phyloP scores from a whole-genome alignment of 768 basidiomycete species.

The Tulasnella sp. region DNA sequence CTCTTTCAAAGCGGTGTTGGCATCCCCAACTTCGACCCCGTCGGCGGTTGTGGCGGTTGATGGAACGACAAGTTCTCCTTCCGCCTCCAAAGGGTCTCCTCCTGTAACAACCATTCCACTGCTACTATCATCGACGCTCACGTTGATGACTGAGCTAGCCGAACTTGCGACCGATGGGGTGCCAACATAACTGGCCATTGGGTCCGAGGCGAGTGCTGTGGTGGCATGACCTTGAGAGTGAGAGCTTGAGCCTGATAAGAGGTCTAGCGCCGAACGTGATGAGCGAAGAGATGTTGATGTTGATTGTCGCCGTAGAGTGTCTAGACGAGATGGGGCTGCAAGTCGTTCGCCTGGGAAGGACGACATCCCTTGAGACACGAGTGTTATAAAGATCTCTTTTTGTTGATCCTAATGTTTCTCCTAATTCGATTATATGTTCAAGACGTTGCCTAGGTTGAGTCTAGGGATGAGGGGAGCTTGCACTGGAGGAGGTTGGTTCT shows the following conservation, averaged over 20 bases:
- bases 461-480: background rate
- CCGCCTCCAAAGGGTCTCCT: constrained; percentile 8
- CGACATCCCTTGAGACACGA: background rate
- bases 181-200: background rate
- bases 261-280: background rate
- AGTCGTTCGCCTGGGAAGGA: constrained; percentile 1
- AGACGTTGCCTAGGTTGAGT: no score
- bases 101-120: background rate
- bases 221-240: background rate
- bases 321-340: background rate
- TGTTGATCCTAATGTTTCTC: background rate
- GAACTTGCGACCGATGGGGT: background rate
- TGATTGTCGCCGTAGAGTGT: background rate
- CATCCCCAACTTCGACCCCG: constrained; percentile 13
- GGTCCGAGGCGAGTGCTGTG: background rate
- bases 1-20: constrained; percentile 13
- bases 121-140: background rate
- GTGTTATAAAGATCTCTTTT: background rate
- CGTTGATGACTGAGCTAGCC: background rate
- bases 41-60: background rate
- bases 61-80: constrained; percentile 7
- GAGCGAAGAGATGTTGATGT: background rate
- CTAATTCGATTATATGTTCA: background rate
- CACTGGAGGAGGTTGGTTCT: background rate
- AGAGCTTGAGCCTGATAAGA: background rate